These are phyloP conservation scores for Oryza nivara DNA, from an alignment of 176 grass and related monocot genomes.

Conservation along the genomic window DNA sequence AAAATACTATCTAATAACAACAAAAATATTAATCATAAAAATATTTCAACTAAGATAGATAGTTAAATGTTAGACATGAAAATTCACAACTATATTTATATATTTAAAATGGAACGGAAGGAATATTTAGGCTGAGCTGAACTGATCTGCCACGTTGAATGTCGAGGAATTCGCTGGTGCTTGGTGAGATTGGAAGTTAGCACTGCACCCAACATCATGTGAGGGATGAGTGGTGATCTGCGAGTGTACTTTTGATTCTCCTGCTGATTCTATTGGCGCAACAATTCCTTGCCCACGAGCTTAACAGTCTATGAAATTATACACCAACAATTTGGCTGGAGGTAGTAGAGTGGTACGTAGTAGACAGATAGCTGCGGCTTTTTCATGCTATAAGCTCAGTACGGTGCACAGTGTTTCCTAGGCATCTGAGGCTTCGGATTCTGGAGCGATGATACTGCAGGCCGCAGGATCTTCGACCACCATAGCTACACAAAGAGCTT, in stretches of 20 bases:
- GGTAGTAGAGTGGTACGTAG: background rate
- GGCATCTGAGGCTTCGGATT: background rate
- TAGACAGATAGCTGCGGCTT: constrained; percentile 1
- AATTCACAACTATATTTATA: too few species aligned
- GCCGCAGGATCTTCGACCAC: background rate
- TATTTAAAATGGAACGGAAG: too few species aligned
- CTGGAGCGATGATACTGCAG: background rate
- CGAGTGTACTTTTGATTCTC: constrained; percentile 25
- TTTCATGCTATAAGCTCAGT: constrained; percentile 1
- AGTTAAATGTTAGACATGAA: too few species aligned
- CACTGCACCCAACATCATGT: background rate
- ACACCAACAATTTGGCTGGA: constrained; percentile 37
- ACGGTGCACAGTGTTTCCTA: background rate
- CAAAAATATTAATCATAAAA: too few species aligned
- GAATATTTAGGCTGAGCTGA: background rate
- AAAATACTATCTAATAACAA: too few species aligned
- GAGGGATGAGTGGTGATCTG: background rate
- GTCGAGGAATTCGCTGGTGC: constrained; percentile 19
- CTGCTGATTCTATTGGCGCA: constrained; percentile 19
- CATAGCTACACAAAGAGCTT: constrained; percentile 8
- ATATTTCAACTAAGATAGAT: too few species aligned
- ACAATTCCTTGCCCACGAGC: constrained; percentile 44
- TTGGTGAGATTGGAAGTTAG: background rate
- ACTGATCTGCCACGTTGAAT: constrained; percentile 5
- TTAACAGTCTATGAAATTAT: constrained; percentile 10